phyloP scores from a whole-genome alignment of 805 yeast genomes.

The Blastobotrys robertii region DNA sequence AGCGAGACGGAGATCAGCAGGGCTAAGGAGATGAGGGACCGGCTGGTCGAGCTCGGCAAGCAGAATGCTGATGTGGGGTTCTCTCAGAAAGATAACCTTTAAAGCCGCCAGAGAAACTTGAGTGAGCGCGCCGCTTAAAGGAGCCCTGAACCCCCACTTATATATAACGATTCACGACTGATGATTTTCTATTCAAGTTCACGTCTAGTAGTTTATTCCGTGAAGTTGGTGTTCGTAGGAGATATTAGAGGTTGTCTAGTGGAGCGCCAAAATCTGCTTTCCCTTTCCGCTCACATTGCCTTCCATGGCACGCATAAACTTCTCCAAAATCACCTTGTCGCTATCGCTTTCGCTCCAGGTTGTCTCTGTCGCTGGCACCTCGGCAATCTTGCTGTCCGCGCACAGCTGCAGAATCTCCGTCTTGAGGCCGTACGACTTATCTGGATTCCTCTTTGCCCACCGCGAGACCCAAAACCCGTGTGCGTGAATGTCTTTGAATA shows the following conservation, averaged over 20 bases:
- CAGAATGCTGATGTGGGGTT: conserved; percentile 3
- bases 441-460: conserved; percentile 50
- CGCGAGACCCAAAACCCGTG: conserved; percentile 91
- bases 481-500: conserved; percentile 78
- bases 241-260: too few relatives aligned
- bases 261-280: conserved; percentile 20
- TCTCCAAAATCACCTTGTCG: conserved; percentile 34
- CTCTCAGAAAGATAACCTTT: conserved; percentile 2
- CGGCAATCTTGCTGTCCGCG: conserved; percentile 43
- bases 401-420: conserved; percentile 47
- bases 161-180: too few relatives aligned
- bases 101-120: neutral
- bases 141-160: neutral
- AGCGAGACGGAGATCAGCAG: neutral
- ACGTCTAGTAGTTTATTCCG: too few relatives aligned
- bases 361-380: conserved; percentile 37
- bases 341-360: conserved; percentile 29
- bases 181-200: too few relatives aligned
- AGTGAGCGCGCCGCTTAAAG: neutral
- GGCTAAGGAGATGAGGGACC: conserved; percentile 3
- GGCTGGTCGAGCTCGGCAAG: conserved; percentile 3
- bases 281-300: conserved; percentile 30
- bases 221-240: too few relatives aligned
- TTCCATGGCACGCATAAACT: conserved; percentile 36
- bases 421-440: conserved; percentile 47